These are phyloP conservation scores for Starmerella apicola DNA, from an alignment of 805 yeast genomes.

Conservation along the genomic window DNA sequence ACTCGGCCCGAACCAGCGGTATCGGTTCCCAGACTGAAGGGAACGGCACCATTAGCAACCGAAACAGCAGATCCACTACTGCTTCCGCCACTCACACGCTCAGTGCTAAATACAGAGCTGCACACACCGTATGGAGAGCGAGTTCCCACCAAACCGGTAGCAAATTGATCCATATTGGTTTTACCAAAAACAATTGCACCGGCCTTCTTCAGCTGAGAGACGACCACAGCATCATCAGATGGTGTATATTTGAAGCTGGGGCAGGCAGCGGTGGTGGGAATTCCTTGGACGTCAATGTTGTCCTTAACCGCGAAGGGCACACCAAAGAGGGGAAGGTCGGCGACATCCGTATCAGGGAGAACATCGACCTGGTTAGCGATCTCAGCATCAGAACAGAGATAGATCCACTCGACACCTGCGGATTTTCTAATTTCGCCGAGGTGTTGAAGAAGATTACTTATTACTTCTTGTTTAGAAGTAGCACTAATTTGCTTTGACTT, in stretches of 20 bases:
- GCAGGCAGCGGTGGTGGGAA: conserved; percentile 90
- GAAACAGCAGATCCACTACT: conserved; percentile 92
- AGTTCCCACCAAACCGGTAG: conserved; percentile 92
- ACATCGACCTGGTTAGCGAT: conserved; percentile 66
- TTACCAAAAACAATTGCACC: conserved; percentile 93
- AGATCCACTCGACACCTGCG: conserved; percentile 68
- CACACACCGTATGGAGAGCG: conserved; percentile 92
- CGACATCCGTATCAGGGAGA: conserved; percentile 26
- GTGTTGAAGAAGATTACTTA: conserved; percentile 7
- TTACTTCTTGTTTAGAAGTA: conserved; percentile 3
- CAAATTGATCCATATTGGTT: conserved; percentile 93
- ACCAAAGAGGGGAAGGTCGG: conserved; percentile 56
- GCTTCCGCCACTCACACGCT: conserved; percentile 89
- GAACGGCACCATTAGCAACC: conserved; percentile 82
- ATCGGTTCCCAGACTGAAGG: conserved; percentile 84
- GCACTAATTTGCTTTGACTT: conserved; percentile 6
- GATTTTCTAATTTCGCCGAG: not conserved
- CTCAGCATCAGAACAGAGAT: conserved; percentile 51
- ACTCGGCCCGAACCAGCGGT: conserved; percentile 98
- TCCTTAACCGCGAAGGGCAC: conserved; percentile 94
- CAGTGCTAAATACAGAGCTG: conserved; percentile 58
- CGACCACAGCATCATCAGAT: conserved; percentile 60
- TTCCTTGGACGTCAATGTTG: conserved; percentile 76
- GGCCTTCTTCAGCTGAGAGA: conserved; percentile 56
- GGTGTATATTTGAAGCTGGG: conserved; percentile 70